Conservation (phyloP, 106 monocot species). For the Dendrobium chrysotoxum region DNA sequence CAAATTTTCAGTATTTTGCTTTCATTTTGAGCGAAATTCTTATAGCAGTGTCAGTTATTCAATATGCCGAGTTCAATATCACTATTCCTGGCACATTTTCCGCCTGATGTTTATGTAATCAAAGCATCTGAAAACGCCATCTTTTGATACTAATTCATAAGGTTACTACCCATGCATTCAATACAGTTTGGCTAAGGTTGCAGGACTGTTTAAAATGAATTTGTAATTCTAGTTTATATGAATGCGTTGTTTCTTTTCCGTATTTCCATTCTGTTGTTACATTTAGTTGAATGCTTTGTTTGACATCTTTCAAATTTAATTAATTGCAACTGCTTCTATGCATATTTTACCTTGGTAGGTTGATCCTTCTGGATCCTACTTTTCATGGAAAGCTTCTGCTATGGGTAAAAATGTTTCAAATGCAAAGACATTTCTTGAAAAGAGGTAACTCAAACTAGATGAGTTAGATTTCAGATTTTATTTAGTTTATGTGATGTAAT, state of each 20-base stretch:
- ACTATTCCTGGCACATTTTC: background rate
- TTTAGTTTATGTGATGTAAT: background rate
- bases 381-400: conserved; percentile 99
- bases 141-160: background rate
- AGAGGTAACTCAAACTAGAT: conserved; percentile 33
- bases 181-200: background rate
- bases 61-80: background rate
- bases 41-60: background rate
- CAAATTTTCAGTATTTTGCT: background rate
- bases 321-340: background rate
- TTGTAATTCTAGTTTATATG: background rate
- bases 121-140: background rate
- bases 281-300: background rate
- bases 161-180: background rate
- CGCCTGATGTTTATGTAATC: background rate
- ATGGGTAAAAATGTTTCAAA: conserved; percentile 99
- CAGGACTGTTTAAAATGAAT: background rate
- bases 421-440: conserved; percentile 98
- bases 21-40: background rate
- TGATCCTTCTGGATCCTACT: conserved; percentile 98
- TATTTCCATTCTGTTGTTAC: background rate
- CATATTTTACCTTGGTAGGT: conserved; percentile 40
- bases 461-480: background rate
- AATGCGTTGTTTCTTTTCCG: background rate
- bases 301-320: background rate